A percentile compares a stretch with the other conserved stretches of the same genome.
Evolutionary conservation across 805 yeast genomes (phyloP).

Genomic region (Suhomyces prunicola): DNA sequence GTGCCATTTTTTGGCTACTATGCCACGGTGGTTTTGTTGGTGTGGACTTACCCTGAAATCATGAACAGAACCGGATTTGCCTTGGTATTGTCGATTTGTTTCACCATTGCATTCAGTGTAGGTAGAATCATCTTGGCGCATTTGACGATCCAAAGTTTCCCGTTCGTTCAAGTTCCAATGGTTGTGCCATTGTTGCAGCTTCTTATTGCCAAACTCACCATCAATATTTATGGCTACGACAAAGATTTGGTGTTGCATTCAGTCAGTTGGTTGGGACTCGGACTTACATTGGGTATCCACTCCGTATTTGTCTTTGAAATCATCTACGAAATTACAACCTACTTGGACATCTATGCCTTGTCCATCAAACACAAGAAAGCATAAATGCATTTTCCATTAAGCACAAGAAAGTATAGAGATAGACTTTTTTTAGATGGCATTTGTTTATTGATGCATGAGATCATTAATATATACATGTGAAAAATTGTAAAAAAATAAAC

Average conservation of each 20-base stretch:
- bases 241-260: conserved; percentile 44
- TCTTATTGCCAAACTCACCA: conserved; percentile 30
- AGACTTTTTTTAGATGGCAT: neutral
- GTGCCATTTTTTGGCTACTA: conserved; percentile 65
- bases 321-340: conserved; percentile 73
- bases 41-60: conserved; percentile 50
- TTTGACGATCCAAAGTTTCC: conserved; percentile 75
- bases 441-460: neutral
- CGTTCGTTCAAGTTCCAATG: conserved; percentile 67
- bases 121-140: conserved; percentile 89
- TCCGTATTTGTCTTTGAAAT: conserved; percentile 71
- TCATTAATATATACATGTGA: conserved; percentile 1
- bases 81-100: conserved; percentile 65
- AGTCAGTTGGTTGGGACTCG: conserved; percentile 63
- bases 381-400: conserved; percentile 72
- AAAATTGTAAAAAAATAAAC: neutral
- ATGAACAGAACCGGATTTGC: conserved; percentile 49
- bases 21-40: conserved; percentile 44
- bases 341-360: conserved; percentile 81
- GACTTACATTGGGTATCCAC: conserved; percentile 66
- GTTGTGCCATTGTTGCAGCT: conserved; percentile 58
- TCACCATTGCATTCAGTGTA: conserved; percentile 78
- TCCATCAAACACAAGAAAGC: conserved; percentile 75
- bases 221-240: conserved; percentile 36
- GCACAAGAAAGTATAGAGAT: conserved; percentile 52